Evolutionary conservation across 768 basidiomycete species (phyloP), one percentile per base, ranked within the genome.

Genomic region (Flagelloscypha sp.): DNA sequence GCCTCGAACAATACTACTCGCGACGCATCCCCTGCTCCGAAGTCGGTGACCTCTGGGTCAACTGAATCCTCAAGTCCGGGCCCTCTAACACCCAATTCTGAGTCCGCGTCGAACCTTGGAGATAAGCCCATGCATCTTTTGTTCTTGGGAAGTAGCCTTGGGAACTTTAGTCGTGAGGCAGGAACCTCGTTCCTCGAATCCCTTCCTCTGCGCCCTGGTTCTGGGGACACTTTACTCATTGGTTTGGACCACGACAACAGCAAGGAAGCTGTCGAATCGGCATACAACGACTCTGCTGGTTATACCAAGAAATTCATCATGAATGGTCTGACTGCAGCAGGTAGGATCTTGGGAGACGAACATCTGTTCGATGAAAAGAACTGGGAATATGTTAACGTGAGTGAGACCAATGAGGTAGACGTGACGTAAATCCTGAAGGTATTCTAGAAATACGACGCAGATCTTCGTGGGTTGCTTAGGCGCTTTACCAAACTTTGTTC

Each of bases 71-170:
- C 42, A 15, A 49, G 54, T 24, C 48, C 49, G 12, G 43, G 44
- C 20, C 34, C 40, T 23, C 34, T 40, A 3, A 37, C 43, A 22
- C 39, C 28, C 7, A 47, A 53, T 24, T 50, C 45, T 3, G 53
- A 47, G n/a, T 37, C 49, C 10, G 46, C 66, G 7, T 70, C 75
- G 15, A 73, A 70, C 1, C 72, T 70, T 27, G 73, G 67, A 15
- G 57, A 56, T 17, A 47, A 50, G 2, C 79, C 84, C 10, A 56
- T 89, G 21, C 92, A 95, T 50, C 63, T 97, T 35, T 63, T 98
- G 42, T 97, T 95, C 64, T 65, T 98, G 12, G 95, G 94, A 0
- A 92, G 86, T 0, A 87, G 88, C 1, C 54, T 98, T 6, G 95
- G 93, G 6, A 98, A 97, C 63, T 97, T 98, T 55, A 48, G 66